A percentile compares a stretch with the other conserved stretches of the same genome.
These are phyloP conservation scores for Prunus mume DNA, from an alignment of 306 rosid genomes.

Conservation along the genomic window DNA sequence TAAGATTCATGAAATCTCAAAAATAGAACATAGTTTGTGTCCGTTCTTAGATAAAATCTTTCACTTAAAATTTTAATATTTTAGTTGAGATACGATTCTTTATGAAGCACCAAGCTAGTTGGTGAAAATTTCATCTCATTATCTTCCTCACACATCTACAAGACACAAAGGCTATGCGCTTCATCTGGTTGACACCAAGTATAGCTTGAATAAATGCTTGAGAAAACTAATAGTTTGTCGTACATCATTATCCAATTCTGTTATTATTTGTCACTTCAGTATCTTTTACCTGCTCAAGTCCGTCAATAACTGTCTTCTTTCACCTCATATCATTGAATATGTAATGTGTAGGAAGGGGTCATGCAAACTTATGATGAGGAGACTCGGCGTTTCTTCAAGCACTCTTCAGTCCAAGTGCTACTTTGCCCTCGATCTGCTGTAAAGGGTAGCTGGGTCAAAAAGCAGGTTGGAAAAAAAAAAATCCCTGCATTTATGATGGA, in stretches of 20 bases:
- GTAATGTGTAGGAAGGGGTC: slow-evolving; percentile 56
- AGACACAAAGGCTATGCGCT: background rate
- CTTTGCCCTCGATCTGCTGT: slow-evolving; percentile 78
- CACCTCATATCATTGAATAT: background rate
- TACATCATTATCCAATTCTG: background rate
- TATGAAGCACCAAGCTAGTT: no score
- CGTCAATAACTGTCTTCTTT: background rate
- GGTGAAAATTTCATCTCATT: background rate
- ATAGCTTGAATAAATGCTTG: background rate
- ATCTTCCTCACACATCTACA: background rate
- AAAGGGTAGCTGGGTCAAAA: slow-evolving; percentile 67
- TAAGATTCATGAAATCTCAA: background rate
- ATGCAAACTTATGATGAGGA: slow-evolving; percentile 79
- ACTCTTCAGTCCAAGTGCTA: slow-evolving; percentile 75
- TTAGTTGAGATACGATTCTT: background rate
- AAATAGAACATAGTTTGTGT: background rate
- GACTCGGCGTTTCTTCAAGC: slow-evolving; percentile 73
- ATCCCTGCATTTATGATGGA: background rate
- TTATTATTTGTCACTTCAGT: background rate
- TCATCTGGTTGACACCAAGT: background rate
- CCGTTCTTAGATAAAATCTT: background rate
- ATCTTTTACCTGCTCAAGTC: background rate
- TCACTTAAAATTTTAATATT: background rate
- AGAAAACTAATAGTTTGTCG: background rate
- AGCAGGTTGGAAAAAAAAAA: slow-evolving; percentile 39